Evolutionary conservation across 139 green algal species (phyloP), one percentile per base, ranked within the genome.

Genomic region (Edaphochlamys debaryana): DNA sequence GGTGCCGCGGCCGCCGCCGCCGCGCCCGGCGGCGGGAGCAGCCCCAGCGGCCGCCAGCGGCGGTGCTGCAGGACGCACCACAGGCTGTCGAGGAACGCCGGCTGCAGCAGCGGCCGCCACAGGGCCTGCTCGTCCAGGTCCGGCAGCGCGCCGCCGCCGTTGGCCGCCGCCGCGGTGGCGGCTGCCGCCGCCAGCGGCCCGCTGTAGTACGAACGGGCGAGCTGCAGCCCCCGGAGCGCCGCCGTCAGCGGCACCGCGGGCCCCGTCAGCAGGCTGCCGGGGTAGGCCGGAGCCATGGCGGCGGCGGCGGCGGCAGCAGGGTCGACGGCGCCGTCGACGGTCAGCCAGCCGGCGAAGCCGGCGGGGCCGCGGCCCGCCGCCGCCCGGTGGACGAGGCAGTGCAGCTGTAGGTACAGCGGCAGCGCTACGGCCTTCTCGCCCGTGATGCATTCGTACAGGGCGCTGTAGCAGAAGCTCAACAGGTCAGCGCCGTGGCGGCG

Each of bases 401-500:
- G 80, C 62, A 96, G 87, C 56, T 91, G 76, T 54, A 95, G 77
- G 81, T 94, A 93, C 73, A 74, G 63, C 0, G 67, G 79, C 73
- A 96, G 78, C 37, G 87, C 75, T 7, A 36, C 45, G 7, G 89
- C 80, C 86, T 95, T 95, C 84, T 96, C 94, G 40, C 86, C 54
- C 19, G 89, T 90, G 60, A 95, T 90, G 81, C 92, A 96, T 67
- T 96, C 92, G 75, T 94, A 90, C 80, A 96, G 87, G 0, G 79
- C 82, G 2, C 56, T 74, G 62, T 86, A 84, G 66, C 87, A 93
- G 83, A 93, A 94, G 30, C 69, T 54, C 50, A 87, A 69, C 30
- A 94, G 84, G 0, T 70, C 85, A 30, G 72, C 81, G 38, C 68
- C 60, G 36, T 74, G 68, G 29, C 56, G 56, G 29, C 50, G 71